Percentiles rank a stretch among this genome's conserved stretches.
phyloP scores from a whole-genome alignment of 306 rosid species.

The Myrica gale region DNA sequence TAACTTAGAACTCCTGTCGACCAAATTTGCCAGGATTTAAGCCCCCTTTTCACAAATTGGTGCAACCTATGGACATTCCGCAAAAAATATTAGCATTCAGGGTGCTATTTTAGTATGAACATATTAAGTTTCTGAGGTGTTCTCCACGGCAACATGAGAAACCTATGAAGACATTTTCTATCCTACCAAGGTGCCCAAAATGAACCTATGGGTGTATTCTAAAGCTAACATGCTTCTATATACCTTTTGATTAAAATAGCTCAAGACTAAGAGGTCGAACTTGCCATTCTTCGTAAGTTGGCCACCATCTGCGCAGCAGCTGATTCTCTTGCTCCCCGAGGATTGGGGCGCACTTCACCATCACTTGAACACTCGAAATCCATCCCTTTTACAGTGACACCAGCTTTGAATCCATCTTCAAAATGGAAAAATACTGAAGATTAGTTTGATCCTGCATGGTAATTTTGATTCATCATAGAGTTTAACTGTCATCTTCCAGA shows the following conservation, averaged over 20 bases:
- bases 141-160: too few relatives aligned
- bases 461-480: background rate
- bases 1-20: too few relatives aligned
- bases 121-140: too few relatives aligned
- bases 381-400: constrained; percentile 46
- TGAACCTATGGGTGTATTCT: too few relatives aligned
- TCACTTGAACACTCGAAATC: constrained; percentile 49
- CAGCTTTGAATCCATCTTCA: constrained; percentile 65
- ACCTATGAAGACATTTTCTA: too few relatives aligned
- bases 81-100: too few relatives aligned
- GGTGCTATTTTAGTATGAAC: too few relatives aligned
- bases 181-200: too few relatives aligned
- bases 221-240: background rate
- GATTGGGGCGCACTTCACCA: constrained; percentile 33
- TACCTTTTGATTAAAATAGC: background rate
- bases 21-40: too few relatives aligned
- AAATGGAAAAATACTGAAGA: background rate
- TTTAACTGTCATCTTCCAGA: too few relatives aligned
- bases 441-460: background rate
- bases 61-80: too few relatives aligned
- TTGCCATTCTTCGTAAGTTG: constrained; percentile 27
- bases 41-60: too few relatives aligned
- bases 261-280: background rate
- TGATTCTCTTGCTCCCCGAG: constrained; percentile 48
- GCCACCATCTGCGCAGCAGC: constrained; percentile 47